phyloP scores from a whole-genome alignment of 495 filamentous ascomycete species.

The Penicillium dipodomyicola region DNA sequence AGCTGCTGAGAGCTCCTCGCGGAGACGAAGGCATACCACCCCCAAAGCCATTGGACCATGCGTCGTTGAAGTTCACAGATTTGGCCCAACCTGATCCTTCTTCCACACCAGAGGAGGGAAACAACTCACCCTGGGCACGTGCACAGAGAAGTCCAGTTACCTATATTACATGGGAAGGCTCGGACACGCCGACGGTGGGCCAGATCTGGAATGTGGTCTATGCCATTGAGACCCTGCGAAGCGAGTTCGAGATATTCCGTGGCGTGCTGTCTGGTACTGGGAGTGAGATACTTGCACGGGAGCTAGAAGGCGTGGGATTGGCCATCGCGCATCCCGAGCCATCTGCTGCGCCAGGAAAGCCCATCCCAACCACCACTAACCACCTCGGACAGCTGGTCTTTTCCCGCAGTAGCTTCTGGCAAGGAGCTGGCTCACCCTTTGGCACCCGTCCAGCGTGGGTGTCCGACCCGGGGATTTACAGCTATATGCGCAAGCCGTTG shows the following conservation, averaged over 20 bases:
- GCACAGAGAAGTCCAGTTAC: slow-evolving; percentile 33
- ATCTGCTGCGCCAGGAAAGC: slow-evolving; percentile 27
- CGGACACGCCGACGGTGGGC: slow-evolving; percentile 42
- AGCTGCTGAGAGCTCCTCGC: slow-evolving; percentile 20
- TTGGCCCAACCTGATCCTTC: slow-evolving; percentile 14
- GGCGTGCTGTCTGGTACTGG: slow-evolving; percentile 15
- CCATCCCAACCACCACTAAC: slow-evolving; percentile 12
- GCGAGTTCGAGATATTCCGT: slow-evolving; percentile 22
- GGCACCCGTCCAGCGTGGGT: slow-evolving; percentile 25
- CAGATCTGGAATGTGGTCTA: slow-evolving; percentile 59
- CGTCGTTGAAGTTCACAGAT: slow-evolving; percentile 24
- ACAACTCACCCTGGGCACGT: slow-evolving; percentile 42
- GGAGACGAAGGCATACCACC: slow-evolving; percentile 23
- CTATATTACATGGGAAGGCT: slow-evolving; percentile 31
- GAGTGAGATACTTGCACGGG: slow-evolving; percentile 14
- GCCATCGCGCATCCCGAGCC: slow-evolving; percentile 20
- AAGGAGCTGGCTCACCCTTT: slow-evolving; percentile 25
- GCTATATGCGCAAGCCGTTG: slow-evolving; percentile 18
- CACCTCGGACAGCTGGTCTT: slow-evolving; percentile 19
- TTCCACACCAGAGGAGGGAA: slow-evolving; percentile 19
- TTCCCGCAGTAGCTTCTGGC: slow-evolving; percentile 28
- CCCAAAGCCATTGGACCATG: slow-evolving; percentile 26
- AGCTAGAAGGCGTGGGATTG: slow-evolving; percentile 24
- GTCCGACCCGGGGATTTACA: slow-evolving; percentile 16
- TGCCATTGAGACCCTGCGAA: slow-evolving; percentile 35